Evolutionary conservation across 208 protist genomes (phyloP).

Genomic region (Tritrichomonas foetus): DNA sequence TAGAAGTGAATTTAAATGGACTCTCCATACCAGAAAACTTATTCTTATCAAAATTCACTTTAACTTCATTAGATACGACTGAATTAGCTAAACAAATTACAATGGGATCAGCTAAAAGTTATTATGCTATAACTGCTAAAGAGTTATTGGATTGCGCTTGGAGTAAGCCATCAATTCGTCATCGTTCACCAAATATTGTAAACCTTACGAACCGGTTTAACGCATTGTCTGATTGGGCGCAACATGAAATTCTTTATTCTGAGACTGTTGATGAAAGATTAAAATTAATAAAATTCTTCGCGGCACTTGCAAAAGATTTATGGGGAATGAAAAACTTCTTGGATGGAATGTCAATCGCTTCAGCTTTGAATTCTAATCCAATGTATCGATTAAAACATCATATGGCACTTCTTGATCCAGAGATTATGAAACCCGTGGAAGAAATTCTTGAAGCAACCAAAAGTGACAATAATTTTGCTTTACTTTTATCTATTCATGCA

Average conservation of each 20-base stretch:
- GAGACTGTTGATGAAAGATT: background rate
- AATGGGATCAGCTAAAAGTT: background rate
- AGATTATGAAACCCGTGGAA: background rate
- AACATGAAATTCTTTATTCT: background rate
- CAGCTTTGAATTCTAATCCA: background rate
- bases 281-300: background rate
- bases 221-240: background rate
- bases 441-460: background rate
- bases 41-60: background rate
- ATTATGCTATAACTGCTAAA: background rate
- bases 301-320: background rate
- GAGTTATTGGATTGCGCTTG: slow-evolving; percentile 22
- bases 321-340: background rate
- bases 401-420: background rate
- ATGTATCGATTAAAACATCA: background rate
- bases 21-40: background rate
- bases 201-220: background rate
- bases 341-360: background rate
- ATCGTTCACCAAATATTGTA: background rate
- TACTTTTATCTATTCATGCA: background rate
- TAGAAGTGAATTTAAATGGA: too few species aligned
- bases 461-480: background rate
- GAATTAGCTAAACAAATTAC: background rate
- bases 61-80: background rate
- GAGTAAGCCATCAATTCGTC: slow-evolving; percentile 8